A percentile compares a stretch with the other conserved stretches of the same genome.
Evolutionary conservation across 1,284 basidiomycete genomes (phyloP).

Genomic region (Flammula alnicola): DNA sequence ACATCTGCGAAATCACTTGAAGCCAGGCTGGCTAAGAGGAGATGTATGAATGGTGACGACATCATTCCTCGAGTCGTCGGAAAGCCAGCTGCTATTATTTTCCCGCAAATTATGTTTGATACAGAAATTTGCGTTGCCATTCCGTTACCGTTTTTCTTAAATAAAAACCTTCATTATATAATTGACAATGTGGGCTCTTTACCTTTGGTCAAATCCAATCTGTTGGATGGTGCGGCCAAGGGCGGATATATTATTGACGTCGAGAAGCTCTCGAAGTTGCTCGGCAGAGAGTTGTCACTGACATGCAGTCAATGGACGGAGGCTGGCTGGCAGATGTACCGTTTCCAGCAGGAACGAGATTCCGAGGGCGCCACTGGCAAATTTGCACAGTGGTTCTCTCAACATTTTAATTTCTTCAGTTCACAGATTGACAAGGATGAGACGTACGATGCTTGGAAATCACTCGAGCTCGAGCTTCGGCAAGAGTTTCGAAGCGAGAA

Average conservation of each 20-base stretch:
- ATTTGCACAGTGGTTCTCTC: too few relatives aligned
- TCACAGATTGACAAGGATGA: conserved; percentile 4
- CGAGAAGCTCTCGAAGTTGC: neutral
- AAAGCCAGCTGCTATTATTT: neutral
- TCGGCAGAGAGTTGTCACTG: neutral
- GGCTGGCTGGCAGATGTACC: too few relatives aligned
- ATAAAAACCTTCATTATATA: conserved; percentile 8
- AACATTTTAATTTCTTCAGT: conserved; percentile 18
- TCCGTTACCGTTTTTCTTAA: conserved; percentile 13
- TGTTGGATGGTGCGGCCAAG: neutral
- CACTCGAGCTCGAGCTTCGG: conserved; percentile 11
- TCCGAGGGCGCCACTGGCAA: too few relatives aligned
- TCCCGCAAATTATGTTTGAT: conserved; percentile 14
- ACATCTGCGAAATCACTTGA: neutral
- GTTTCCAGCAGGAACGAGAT: too few relatives aligned
- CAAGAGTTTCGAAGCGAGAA: neutral
- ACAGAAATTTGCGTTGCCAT: conserved; percentile 3
- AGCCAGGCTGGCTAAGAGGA: too few relatives aligned
- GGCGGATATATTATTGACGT: neutral
- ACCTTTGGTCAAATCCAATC: neutral
- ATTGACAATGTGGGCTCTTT: conserved; percentile 1
- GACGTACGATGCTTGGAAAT: conserved; percentile 17
- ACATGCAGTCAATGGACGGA: too few relatives aligned
- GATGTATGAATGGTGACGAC: conserved; percentile 7
- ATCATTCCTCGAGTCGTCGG: neutral